phyloP scores from a whole-genome alignment of 371 early-diverging fungal genomes.

The Apophysomyces elegans region DNA sequence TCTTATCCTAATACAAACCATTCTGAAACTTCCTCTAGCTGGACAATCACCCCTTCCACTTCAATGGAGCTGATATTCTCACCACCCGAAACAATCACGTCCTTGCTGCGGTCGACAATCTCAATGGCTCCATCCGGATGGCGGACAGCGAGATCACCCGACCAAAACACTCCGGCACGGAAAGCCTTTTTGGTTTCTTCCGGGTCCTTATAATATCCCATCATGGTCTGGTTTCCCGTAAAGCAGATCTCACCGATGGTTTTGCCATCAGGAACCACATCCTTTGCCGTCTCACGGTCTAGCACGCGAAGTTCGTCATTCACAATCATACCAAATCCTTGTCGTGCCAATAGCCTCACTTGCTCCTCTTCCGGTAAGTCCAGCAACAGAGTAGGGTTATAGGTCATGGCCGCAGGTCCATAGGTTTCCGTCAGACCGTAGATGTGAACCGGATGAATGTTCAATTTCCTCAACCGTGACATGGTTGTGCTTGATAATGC shows the following conservation, averaged over 20 bases:
- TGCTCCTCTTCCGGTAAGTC: conserved; percentile 44
- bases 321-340: conserved; percentile 59
- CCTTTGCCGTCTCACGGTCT: conserved; percentile 46
- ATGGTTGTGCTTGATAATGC: conserved; percentile 63
- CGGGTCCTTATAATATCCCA: conserved; percentile 55
- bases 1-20: conserved; percentile 30
- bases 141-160: conserved; percentile 72
- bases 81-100: conserved; percentile 77
- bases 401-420: conserved; percentile 55
- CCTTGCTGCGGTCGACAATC: conserved; percentile 70
- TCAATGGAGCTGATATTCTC: conserved; percentile 78
- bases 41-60: conserved; percentile 63
- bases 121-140: conserved; percentile 70
- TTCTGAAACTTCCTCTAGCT: conserved; percentile 64
- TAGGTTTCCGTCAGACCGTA: conserved; percentile 77
- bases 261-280: conserved; percentile 60
- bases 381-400: conserved; percentile 34
- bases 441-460: conserved; percentile 63
- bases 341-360: conserved; percentile 54
- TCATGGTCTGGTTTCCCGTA: conserved; percentile 69
- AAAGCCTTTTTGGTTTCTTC: conserved; percentile 68
- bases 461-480: conserved; percentile 51
- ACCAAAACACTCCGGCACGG: conserved; percentile 66
- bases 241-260: conserved; percentile 70
- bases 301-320: conserved; percentile 66